phyloP scores from a whole-genome alignment of 352 stramenopile species.

The Phytophthora idaei region DNA sequence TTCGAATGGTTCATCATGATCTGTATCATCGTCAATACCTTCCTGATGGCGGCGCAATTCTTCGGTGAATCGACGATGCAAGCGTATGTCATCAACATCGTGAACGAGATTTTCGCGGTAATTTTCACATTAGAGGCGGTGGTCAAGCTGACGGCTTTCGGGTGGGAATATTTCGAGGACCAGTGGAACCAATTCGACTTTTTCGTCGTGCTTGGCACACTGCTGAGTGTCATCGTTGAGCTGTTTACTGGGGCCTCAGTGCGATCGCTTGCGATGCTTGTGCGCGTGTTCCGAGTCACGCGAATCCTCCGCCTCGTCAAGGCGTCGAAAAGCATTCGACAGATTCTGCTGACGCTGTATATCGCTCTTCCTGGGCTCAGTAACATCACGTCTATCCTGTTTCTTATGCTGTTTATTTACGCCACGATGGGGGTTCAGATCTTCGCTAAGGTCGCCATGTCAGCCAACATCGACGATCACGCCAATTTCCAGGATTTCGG shows the following conservation, averaged over 20 bases:
- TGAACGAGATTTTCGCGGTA: slow-evolving; percentile 89
- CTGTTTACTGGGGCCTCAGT: slow-evolving; percentile 59
- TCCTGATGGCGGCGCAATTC: slow-evolving; percentile 88
- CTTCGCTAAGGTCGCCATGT: slow-evolving; percentile 88
- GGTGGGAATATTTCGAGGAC: slow-evolving; percentile 82
- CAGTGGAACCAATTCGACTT: slow-evolving; percentile 93
- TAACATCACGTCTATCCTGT: slow-evolving; percentile 92
- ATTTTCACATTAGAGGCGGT: slow-evolving; percentile 91
- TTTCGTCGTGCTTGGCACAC: slow-evolving; percentile 72
- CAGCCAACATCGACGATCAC: slow-evolving; percentile 78
- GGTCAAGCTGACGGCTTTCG: slow-evolving; percentile 87
- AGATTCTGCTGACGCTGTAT: slow-evolving; percentile 92
- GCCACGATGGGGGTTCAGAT: slow-evolving; percentile 92
- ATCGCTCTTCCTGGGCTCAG: slow-evolving; percentile 87
- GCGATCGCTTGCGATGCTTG: slow-evolving; percentile 82
- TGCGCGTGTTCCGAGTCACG: slow-evolving; percentile 92
- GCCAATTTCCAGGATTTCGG: slow-evolving; percentile 94
- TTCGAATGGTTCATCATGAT: slow-evolving; percentile 92
- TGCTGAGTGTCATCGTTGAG: slow-evolving; percentile 68
- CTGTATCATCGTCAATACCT: slow-evolving; percentile 90
- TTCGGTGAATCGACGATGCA: slow-evolving; percentile 82
- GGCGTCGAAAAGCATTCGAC: slow-evolving; percentile 84
- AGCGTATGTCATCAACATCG: slow-evolving; percentile 49
- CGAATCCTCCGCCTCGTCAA: slow-evolving; percentile 86
- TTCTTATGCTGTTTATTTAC: slow-evolving; percentile 95